Percentiles rank a stretch among this genome's conserved stretches.
phyloP scores from a whole-genome alignment of 2,329 filamentous ascomycete genomes.

The Zasmidium cellare region DNA sequence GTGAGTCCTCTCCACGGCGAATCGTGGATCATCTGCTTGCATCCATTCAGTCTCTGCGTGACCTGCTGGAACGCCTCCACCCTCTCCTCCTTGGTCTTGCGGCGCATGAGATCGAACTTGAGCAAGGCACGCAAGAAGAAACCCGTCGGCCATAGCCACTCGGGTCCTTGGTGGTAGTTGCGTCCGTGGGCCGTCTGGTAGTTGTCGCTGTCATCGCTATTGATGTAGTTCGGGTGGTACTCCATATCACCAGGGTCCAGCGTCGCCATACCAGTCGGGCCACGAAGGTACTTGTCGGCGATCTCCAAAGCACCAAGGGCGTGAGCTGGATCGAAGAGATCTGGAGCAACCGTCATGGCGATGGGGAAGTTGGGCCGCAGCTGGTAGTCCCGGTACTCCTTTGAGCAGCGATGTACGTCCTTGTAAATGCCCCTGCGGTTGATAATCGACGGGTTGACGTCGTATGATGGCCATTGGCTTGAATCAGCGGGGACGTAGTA shows the following conservation, averaged over 20 bases:
- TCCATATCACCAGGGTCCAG: slow-evolving; percentile 90
- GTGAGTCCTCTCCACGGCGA: slow-evolving; percentile 88
- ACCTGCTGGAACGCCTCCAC: slow-evolving; percentile 95
- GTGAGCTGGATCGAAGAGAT: slow-evolving; percentile 76
- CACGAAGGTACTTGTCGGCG: slow-evolving; percentile 76
- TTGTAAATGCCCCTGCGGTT: slow-evolving; percentile 98
- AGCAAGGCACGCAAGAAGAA: slow-evolving; percentile 92
- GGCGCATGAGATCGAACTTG: slow-evolving; percentile 80
- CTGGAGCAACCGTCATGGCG: slow-evolving; percentile 89
- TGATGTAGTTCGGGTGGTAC: slow-evolving; percentile 92
- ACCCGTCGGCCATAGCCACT: slow-evolving; percentile 97
- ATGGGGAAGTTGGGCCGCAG: slow-evolving; percentile 92
- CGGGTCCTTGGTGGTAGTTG: slow-evolving; percentile 97
- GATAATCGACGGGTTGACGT: slow-evolving; percentile 75
- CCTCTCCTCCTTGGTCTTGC: slow-evolving; percentile 65
- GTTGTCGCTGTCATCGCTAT: slow-evolving; percentile 87
- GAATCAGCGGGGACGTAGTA: slow-evolving; percentile 78
- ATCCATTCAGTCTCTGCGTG: slow-evolving; percentile 75
- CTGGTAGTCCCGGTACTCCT: slow-evolving; percentile 97
- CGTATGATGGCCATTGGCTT: slow-evolving; percentile 72
- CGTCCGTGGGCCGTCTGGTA: slow-evolving; percentile 91
- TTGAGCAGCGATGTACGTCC: slow-evolving; percentile 88
- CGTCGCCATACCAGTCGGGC: slow-evolving; percentile 92
- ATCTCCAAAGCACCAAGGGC: slow-evolving; percentile 78
- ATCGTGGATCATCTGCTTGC: slow-evolving; percentile 78